Percentiles rank a stretch among this genome's conserved stretches.
phyloP scores from a whole-genome alignment of 257 asterid species.

The Petunia secreta region DNA sequence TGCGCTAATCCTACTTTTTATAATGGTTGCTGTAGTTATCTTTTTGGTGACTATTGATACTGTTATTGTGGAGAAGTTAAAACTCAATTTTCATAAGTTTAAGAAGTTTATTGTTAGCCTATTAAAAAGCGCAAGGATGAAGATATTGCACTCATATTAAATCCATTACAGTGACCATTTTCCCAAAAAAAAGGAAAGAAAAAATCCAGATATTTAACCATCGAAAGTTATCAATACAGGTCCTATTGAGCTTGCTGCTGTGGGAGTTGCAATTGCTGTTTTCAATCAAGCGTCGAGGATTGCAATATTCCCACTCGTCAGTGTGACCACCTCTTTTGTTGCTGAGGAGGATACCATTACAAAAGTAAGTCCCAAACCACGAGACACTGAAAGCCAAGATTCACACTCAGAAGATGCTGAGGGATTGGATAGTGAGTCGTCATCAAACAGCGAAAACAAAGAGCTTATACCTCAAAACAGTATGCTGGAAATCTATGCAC shows the following conservation, averaged over 20 bases:
- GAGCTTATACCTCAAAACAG: slow-evolving; percentile 54
- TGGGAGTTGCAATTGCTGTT: slow-evolving; percentile 73
- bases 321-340: slow-evolving; percentile 70
- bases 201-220: background rate
- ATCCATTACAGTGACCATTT: background rate
- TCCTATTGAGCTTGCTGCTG: slow-evolving; percentile 69
- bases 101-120: background rate
- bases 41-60: no score
- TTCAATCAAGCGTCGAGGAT: slow-evolving; percentile 71
- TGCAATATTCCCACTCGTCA: slow-evolving; percentile 72
- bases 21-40: no score
- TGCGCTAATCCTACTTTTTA: no score
- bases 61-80: no score
- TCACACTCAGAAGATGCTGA: slow-evolving; percentile 24
- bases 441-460: slow-evolving; percentile 45
- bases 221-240: slow-evolving; percentile 38
- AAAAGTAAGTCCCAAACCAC: slow-evolving; percentile 15
- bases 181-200: background rate
- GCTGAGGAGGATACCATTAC: slow-evolving; percentile 65
- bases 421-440: slow-evolving; percentile 38
- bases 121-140: background rate
- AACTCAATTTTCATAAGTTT: background rate
- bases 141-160: background rate
- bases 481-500: slow-evolving; percentile 22
- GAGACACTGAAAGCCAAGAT: slow-evolving; percentile 27